Conservation (phyloP, 768 basidiomycete genomes). For the Clavaria fumosa region DNA sequence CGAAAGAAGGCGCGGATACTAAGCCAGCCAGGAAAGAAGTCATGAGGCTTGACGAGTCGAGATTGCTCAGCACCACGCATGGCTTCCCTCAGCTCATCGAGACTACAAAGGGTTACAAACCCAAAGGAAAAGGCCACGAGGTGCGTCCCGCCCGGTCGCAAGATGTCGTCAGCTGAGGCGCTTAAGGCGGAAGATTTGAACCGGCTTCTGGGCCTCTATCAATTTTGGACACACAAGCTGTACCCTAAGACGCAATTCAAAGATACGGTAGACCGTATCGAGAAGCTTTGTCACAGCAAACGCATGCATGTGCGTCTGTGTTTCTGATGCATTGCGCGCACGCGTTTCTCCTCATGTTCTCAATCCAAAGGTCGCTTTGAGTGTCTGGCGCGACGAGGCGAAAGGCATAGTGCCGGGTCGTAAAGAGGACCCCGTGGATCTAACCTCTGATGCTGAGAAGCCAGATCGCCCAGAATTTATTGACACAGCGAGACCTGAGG, state of each 20-base stretch:
- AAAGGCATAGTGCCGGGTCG: conserved; percentile 18
- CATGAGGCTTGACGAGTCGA: conserved; percentile 56
- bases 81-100: conserved; percentile 75
- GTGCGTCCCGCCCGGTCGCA: conserved; percentile 24
- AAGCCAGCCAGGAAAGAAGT: conserved; percentile 35
- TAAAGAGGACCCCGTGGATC: conserved; percentile 12
- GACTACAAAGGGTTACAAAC: conserved; percentile 61
- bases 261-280: conserved; percentile 74
- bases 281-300: conserved; percentile 76
- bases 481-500: no score
- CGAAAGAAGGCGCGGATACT: conserved; percentile 13
- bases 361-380: conserved; percentile 44
- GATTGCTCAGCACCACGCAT: conserved; percentile 50
- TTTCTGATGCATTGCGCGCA: not conserved
- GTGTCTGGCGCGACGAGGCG: conserved; percentile 67
- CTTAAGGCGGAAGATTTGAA: conserved; percentile 65
- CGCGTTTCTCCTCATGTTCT: conserved; percentile 6
- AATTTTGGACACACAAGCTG: conserved; percentile 89
- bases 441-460: conserved; percentile 16
- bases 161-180: not conserved
- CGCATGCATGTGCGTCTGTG: conserved; percentile 59
- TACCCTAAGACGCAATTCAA: conserved; percentile 80
- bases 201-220: conserved; percentile 69
- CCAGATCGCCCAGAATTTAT: no score
- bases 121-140: conserved; percentile 87